Evolutionary conservation across 1,139 yeast species (phyloP).

Genomic region (Suhomyces bribrorum): DNA sequence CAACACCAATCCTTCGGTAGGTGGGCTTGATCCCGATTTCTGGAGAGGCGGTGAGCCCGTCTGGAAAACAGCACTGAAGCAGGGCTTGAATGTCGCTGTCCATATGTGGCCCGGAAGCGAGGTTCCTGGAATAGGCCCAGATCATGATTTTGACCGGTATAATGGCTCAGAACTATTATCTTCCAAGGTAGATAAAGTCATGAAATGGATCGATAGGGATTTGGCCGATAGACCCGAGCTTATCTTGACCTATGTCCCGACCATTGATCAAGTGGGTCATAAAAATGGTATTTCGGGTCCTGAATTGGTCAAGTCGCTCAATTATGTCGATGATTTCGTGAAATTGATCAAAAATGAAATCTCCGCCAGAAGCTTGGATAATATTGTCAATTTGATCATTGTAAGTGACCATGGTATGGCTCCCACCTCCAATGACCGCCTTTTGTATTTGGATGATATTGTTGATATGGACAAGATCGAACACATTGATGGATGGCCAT

Average conservation of each 20-base stretch:
- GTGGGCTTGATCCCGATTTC: constrained; percentile 61
- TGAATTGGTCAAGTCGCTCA: constrained; percentile 55
- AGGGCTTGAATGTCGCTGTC: constrained; percentile 69
- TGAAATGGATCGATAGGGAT: constrained; percentile 66
- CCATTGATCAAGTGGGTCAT: constrained; percentile 77
- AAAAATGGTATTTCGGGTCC: constrained; percentile 64
- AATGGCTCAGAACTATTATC: constrained; percentile 64
- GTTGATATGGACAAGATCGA: constrained; percentile 56
- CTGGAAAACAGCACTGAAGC: constrained; percentile 75
- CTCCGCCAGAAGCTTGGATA: constrained; percentile 53
- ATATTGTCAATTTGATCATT: constrained; percentile 70
- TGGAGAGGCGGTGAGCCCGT: constrained; percentile 89
- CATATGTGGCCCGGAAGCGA: constrained; percentile 98
- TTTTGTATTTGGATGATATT: constrained; percentile 69
- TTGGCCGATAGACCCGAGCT: constrained; percentile 66
- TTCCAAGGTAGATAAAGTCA: constrained; percentile 55
- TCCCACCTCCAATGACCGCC: constrained; percentile 69
- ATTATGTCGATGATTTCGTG: constrained; percentile 66
- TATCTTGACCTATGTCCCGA: constrained; percentile 78
- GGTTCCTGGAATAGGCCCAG: constrained; percentile 51
- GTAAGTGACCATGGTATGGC: constrained; percentile 96
- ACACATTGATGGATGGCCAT: constrained; percentile 87
- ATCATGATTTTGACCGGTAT: constrained; percentile 58
- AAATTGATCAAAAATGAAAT: constrained; percentile 51
- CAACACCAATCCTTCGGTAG: constrained; percentile 58